A percentile compares a stretch with the other conserved stretches of the same genome.
Conservation (phyloP, 805 yeast genomes). For the Suhomyces sp. region DNA sequence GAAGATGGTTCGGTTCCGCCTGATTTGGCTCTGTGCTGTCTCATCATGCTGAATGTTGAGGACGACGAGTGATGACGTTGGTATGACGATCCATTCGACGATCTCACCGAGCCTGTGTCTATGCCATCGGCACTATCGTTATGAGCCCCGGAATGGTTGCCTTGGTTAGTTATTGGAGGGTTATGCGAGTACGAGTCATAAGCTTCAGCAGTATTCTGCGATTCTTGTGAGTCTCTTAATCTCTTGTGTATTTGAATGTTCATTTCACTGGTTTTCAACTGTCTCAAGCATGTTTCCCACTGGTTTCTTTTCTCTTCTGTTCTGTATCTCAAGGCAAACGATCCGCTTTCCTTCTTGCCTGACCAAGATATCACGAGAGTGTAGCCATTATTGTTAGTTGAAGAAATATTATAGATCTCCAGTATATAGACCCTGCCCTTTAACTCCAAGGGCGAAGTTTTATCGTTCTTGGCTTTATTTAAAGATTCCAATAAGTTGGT, state of each 20-base stretch:
- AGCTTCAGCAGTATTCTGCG: conserved; percentile 23
- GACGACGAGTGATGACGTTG: conserved; percentile 43
- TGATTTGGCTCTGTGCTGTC: conserved; percentile 23
- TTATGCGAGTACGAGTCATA: conserved; percentile 8
- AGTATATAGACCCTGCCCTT: conserved; percentile 81
- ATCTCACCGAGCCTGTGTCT: conserved; percentile 14
- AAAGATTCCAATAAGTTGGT: conserved; percentile 36
- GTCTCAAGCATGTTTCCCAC: conserved; percentile 72
- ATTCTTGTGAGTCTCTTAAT: conserved; percentile 33
- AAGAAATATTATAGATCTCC: conserved; percentile 47
- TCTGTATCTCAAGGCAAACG: conserved; percentile 75
- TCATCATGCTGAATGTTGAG: conserved; percentile 44
- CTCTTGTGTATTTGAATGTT: conserved; percentile 35
- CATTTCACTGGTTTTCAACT: conserved; percentile 43
- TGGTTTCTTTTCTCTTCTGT: conserved; percentile 79
- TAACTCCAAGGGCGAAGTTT: conserved; percentile 44
- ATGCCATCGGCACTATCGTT: neutral
- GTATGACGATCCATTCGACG: conserved; percentile 28
- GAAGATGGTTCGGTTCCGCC: conserved; percentile 5
- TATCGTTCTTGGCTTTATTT: conserved; percentile 26
- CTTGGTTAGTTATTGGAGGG: neutral
- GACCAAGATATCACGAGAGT: conserved; percentile 71
- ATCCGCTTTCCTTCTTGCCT: conserved; percentile 84
- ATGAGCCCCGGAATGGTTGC: neutral
- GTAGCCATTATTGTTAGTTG: conserved; percentile 46